Evolutionary conservation across 2,329 filamentous ascomycete species (phyloP).

Genomic region (Eurotiales sp.): DNA sequence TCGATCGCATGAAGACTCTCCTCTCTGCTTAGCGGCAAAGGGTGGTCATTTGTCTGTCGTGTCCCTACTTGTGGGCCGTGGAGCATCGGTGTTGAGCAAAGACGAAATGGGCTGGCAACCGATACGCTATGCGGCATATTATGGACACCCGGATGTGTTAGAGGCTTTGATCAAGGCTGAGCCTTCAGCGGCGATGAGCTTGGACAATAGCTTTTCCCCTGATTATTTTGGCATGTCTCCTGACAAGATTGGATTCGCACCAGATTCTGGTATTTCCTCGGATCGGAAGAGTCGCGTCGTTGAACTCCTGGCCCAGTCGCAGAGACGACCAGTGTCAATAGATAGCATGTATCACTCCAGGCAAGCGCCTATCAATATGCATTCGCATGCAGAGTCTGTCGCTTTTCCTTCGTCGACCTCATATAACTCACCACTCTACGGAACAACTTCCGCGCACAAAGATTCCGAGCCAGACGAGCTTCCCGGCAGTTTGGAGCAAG

Average conservation of each 20-base stretch:
- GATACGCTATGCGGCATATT: conserved; percentile 35
- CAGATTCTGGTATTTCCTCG: conserved; percentile 20
- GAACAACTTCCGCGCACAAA: not conserved
- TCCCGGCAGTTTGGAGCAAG: conserved; percentile 25
- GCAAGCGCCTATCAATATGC: not conserved
- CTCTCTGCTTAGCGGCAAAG: conserved; percentile 35
- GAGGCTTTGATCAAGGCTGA: conserved; percentile 28
- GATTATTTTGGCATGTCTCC: conserved; percentile 18
- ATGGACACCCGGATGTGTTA: conserved; percentile 34
- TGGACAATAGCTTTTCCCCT: conserved; percentile 11
- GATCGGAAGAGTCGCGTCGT: conserved; percentile 21
- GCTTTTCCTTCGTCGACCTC: not conserved
- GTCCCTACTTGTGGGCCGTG: conserved; percentile 28
- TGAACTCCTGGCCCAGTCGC: conserved; percentile 17
- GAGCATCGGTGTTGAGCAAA: conserved; percentile 31
- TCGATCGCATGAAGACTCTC: conserved; percentile 33
- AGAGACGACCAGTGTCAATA: conserved; percentile 1
- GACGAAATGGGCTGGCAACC: conserved; percentile 38
- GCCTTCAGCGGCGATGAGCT: conserved; percentile 15
- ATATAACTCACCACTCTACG: not conserved
- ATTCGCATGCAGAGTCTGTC: not conserved
- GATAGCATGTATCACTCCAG: not conserved
- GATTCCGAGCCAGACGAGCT: conserved; percentile 19
- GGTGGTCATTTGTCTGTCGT: conserved; percentile 31
- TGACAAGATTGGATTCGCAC: conserved; percentile 24